phyloP scores from a whole-genome alignment of 768 basidiomycete genomes.

The Lyophyllum decastes region DNA sequence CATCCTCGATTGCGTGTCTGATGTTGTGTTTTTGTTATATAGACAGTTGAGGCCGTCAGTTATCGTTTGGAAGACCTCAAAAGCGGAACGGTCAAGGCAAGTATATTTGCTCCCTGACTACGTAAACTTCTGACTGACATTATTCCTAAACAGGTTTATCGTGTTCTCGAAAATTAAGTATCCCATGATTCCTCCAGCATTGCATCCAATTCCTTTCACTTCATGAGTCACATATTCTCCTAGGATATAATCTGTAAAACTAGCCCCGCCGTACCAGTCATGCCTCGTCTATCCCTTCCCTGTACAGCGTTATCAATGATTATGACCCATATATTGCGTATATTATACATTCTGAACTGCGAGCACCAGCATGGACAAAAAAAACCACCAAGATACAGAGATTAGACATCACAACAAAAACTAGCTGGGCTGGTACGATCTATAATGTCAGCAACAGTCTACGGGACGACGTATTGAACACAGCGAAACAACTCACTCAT shows the following conservation, averaged over 20 bases:
- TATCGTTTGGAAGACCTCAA: slow-evolving; percentile 90
- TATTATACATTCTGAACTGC: not conserved
- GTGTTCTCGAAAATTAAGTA: slow-evolving; percentile 37
- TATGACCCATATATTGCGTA: not conserved
- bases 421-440: not conserved
- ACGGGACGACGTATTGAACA: not conserved
- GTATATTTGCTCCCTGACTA: slow-evolving; percentile 12
- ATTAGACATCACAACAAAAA: not conserved
- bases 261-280: not conserved
- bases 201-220: not conserved
- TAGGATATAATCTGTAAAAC: slow-evolving; percentile 2
- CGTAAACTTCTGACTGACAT: not conserved
- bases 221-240: not conserved
- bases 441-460: not conserved
- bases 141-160: slow-evolving; percentile 33
- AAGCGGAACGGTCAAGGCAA: slow-evolving; percentile 78
- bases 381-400: not conserved
- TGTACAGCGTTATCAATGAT: not conserved
- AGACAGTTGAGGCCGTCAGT: slow-evolving; percentile 75
- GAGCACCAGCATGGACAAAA: not conserved
- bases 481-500: slow-evolving; percentile 9
- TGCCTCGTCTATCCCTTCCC: not conserved
- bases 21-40: slow-evolving; percentile 1
- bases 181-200: not conserved
- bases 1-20: not conserved